A percentile compares a stretch with the other conserved stretches of the same genome.
Evolutionary conservation across 345 rosid genomes (phyloP).

Genomic region (Linum tenue): DNA sequence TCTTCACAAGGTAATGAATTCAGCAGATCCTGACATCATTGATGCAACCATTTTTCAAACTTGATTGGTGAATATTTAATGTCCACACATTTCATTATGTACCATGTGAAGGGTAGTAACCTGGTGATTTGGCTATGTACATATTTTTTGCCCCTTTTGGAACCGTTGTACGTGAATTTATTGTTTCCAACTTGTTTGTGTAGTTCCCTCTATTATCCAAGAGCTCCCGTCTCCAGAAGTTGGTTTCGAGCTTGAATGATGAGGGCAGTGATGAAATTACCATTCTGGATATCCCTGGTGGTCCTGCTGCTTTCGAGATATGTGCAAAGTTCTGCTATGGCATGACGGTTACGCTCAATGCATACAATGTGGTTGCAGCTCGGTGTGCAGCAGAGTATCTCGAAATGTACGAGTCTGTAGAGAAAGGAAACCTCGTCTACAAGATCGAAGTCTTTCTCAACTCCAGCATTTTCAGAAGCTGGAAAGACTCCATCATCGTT

Average conservation of each 20-base stretch:
- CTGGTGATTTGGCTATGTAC: no score
- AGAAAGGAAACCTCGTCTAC: conserved; percentile 44
- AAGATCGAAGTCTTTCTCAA: conserved; percentile 48
- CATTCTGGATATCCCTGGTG: conserved; percentile 72
- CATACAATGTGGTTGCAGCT: conserved; percentile 74
- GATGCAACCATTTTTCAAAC: no score
- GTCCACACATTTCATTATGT: background rate
- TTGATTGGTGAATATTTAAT: no score
- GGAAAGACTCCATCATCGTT: conserved; percentile 46
- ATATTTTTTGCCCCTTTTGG: background rate
- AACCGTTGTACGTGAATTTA: no score
- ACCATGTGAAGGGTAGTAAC: background rate
- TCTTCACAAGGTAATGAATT: conserved; percentile 57
- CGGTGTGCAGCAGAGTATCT: conserved; percentile 71
- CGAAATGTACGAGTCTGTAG: conserved; percentile 44
- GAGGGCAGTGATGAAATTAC: conserved; percentile 49
- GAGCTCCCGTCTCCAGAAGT: conserved; percentile 55
- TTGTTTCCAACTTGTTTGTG: conserved; percentile 11
- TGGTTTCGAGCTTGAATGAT: conserved; percentile 36
- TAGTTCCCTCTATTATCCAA: conserved; percentile 69
- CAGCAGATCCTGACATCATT: background rate
- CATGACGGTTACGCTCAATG: conserved; percentile 77
- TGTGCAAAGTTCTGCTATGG: conserved; percentile 93
- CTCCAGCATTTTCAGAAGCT: conserved; percentile 37
- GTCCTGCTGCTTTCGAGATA: conserved; percentile 71